phyloP scores from a whole-genome alignment of 2,329 filamentous ascomycete species.

The Chalaropsis thielavioides region DNA sequence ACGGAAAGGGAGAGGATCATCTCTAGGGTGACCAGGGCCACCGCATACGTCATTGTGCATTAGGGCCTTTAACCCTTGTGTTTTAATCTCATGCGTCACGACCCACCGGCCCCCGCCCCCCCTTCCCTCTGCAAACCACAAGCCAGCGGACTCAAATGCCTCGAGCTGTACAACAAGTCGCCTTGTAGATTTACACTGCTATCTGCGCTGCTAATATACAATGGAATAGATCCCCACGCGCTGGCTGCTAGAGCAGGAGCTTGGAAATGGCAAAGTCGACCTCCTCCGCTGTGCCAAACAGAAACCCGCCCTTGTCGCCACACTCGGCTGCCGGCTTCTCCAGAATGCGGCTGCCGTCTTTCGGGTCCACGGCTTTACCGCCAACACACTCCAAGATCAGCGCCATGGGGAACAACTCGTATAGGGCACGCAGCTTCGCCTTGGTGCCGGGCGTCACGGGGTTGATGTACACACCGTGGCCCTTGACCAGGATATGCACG shows the following conservation, averaged over 20 bases:
- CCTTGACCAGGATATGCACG: conserved; percentile 44
- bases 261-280: conserved; percentile 27
- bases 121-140: no score
- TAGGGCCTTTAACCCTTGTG: background rate
- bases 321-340: conserved; percentile 27
- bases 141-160: no score
- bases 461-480: conserved; percentile 46
- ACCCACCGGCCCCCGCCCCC: no score
- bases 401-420: conserved; percentile 46
- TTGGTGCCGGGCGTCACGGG: conserved; percentile 37
- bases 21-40: background rate
- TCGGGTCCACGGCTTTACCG: conserved; percentile 39
- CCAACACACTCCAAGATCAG: conserved; percentile 46
- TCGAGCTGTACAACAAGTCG: no score
- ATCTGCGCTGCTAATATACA: no score
- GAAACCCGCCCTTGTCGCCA: conserved; percentile 36
- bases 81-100: no score
- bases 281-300: conserved; percentile 37
- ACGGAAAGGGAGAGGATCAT: background rate
- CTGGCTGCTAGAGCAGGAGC: background rate
- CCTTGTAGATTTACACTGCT: no score
- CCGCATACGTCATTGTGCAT: background rate
- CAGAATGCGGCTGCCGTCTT: conserved; percentile 30
- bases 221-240: no score
- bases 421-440: conserved; percentile 44